These are phyloP conservation scores for Gossypium gossypioides DNA, from an alignment of 441 rosid species.

Conservation along the genomic window DNA sequence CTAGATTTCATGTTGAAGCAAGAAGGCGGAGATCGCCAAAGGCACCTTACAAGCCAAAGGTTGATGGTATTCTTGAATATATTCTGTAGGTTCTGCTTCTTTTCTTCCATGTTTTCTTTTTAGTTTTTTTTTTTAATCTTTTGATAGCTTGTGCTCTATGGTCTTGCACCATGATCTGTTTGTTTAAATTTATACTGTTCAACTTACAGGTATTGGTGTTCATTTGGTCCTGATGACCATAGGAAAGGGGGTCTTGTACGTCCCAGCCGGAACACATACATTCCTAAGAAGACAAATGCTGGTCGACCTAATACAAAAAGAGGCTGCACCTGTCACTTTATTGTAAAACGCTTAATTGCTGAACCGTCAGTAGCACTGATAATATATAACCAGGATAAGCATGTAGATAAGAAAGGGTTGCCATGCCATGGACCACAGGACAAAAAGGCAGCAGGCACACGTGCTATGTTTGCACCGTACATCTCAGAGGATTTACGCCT, in stretches of 20 bases:
- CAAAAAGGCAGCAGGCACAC: slow-evolving; percentile 82
- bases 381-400: slow-evolving; percentile 76
- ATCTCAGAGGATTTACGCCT: slow-evolving; percentile 89
- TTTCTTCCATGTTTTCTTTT: slow-evolving; percentile 6
- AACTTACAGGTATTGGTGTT: slow-evolving; percentile 80
- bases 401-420: slow-evolving; percentile 70
- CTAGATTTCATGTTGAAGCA: slow-evolving; percentile 87
- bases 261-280: slow-evolving; percentile 70
- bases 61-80: slow-evolving; percentile 85
- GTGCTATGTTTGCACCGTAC: slow-evolving; percentile 91
- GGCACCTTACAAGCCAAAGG: slow-evolving; percentile 62
- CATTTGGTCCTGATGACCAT: slow-evolving; percentile 90
- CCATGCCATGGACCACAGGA: slow-evolving; percentile 95
- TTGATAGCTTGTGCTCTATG: not conserved
- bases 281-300: slow-evolving; percentile 71
- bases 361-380: slow-evolving; percentile 74
- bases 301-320: slow-evolving; percentile 88
- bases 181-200: slow-evolving; percentile 10
- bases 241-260: slow-evolving; percentile 71
- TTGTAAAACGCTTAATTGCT: slow-evolving; percentile 76
- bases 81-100: slow-evolving; percentile 49
- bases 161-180: not conserved
- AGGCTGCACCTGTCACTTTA: slow-evolving; percentile 90
- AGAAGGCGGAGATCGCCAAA: slow-evolving; percentile 52
- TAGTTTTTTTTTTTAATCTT: not conserved